Base-by-base conservation (phyloP, 441 rosid genomes). In the Erodium chrysanthum region DNA sequence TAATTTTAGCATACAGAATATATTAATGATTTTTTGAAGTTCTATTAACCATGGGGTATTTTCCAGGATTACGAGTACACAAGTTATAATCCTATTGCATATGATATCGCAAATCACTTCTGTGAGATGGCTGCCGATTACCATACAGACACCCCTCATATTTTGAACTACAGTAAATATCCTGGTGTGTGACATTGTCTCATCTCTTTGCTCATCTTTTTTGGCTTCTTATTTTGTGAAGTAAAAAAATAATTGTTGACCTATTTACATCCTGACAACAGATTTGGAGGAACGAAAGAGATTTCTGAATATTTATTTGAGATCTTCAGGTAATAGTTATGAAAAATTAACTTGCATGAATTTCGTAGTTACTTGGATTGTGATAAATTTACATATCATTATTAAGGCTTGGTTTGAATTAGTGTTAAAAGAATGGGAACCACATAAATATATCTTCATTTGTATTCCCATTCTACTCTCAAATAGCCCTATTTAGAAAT, bases 41-140 rank as follows among this genome's bases (percentile, higher is more conserved):
- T 50, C 7, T 5, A 50, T 50, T 50, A 15, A 50, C 58, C 21
- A n/a, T 50, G 58, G 6, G 18, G 15, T 50, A 64, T 71, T 66
- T 71, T 20, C 9, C 84, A 94, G 96, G 97, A 94, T 73, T 91
- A 94, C 52, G 96, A 91, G 76, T 94, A 94, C 74, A 81, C 98
- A 61, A 84, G 92, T 69, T 91, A 89, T 81, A 94, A 94, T 70
- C 88, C 96, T 62, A 75, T 87, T 66, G 90, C 96, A 70, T 94
- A 77, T 71, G 97, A 94, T 72, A 82, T 94, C 65, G 98, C 97
- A 75, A 94, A 94, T 75, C 98, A 91, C 78, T 94, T 89, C 68
- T 94, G 97, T 46, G 96, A 94, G 84, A 94, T 94, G 98, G 85
- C 91, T 76, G 96, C 97, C 0, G 88, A 94, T 74, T 94, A 94